Evolutionary conservation across 371 early-diverging fungal genomes (phyloP).

Genomic region (Mucor racemosus): DNA sequence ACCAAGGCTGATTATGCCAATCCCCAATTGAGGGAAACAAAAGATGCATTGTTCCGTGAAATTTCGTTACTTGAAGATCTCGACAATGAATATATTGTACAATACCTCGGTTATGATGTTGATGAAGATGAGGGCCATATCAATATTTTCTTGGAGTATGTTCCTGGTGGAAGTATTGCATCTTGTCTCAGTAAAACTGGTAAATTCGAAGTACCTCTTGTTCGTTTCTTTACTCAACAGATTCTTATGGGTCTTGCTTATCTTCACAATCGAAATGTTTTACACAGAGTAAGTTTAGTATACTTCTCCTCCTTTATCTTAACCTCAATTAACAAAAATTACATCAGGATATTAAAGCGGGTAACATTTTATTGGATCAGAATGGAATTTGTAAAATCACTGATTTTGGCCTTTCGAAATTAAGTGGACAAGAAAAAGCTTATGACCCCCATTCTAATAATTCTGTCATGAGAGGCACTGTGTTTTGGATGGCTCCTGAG

Average conservation of each 20-base stretch:
- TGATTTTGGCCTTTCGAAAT: slow-evolving; percentile 99
- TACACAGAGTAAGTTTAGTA: slow-evolving; percentile 79
- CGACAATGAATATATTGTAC: slow-evolving; percentile 92
- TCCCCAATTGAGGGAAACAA: slow-evolving; percentile 40
- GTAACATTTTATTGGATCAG: slow-evolving; percentile 90
- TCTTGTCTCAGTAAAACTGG: slow-evolving; percentile 83
- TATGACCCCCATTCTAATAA: slow-evolving; percentile 55
- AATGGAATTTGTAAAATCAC: slow-evolving; percentile 94
- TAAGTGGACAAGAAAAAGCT: slow-evolving; percentile 58
- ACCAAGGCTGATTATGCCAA: slow-evolving; percentile 56
- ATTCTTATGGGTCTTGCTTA: slow-evolving; percentile 93
- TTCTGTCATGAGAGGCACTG: slow-evolving; percentile 60
- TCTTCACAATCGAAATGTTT: slow-evolving; percentile 91
- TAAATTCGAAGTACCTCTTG: slow-evolving; percentile 80
- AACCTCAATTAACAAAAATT: neutral
- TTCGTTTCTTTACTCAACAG: slow-evolving; percentile 86
- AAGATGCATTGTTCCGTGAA: slow-evolving; percentile 50
- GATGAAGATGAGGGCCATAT: slow-evolving; percentile 69
- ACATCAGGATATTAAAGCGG: slow-evolving; percentile 89
- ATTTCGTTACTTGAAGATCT: slow-evolving; percentile 63
- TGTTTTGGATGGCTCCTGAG: slow-evolving; percentile 96
- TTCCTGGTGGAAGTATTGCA: slow-evolving; percentile 95
- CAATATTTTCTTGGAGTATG: slow-evolving; percentile 97
- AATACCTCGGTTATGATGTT: slow-evolving; percentile 78
- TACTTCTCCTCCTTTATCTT: neutral